Conservation (phyloP, 768 basidiomycete genomes). For the Pleurotus djamor region DNA sequence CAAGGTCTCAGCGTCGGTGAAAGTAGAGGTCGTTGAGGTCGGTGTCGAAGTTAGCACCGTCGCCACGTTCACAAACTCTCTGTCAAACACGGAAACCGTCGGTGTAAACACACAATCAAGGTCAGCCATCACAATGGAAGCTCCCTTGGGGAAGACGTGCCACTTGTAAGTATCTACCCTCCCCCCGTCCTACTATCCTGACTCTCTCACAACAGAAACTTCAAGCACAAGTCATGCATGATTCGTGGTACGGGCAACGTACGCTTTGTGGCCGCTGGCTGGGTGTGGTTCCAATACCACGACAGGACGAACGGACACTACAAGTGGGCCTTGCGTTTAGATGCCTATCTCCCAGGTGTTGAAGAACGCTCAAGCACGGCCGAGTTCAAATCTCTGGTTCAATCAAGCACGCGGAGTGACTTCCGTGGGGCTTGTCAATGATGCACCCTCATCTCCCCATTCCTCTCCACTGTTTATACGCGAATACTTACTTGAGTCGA, state of each 20-base stretch:
- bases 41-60: neutral
- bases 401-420: neutral
- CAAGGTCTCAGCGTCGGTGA: neutral
- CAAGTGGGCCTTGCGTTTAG: slow-evolving; percentile 8
- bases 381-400: slow-evolving; percentile 4
- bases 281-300: slow-evolving; percentile 11
- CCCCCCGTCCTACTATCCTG: neutral
- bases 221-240: slow-evolving; percentile 6
- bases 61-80: neutral
- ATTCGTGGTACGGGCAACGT: slow-evolving; percentile 7
- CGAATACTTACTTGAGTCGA: too few species aligned
- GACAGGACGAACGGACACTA: slow-evolving; percentile 7
- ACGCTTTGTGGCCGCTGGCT: slow-evolving; percentile 8
- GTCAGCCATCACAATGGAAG: neutral
- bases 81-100: neutral
- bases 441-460: neutral
- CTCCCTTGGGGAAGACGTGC: neutral
- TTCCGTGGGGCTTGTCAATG: neutral
- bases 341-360: neutral
- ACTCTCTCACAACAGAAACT: neutral
- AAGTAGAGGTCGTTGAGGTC: neutral
- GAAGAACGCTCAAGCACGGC: slow-evolving; percentile 7
- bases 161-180: neutral
- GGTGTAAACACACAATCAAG: neutral
- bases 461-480: too few species aligned